These are phyloP conservation scores for Stipa capillata DNA, from an alignment of 176 grass and related monocot species.

Conservation along the genomic window DNA sequence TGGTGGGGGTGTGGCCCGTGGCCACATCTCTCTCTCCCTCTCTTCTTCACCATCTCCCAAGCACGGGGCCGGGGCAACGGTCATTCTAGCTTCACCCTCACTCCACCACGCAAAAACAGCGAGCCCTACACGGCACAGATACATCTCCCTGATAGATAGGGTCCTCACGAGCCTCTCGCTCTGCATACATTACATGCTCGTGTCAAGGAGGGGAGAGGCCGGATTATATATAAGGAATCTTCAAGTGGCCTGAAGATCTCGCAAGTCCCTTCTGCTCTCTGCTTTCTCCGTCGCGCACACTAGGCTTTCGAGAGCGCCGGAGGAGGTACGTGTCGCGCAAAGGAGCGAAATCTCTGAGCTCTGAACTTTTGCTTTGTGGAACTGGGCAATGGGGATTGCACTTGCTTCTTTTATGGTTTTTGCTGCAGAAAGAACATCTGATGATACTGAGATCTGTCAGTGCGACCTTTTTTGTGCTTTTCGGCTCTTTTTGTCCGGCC, in stretches of 20 bases:
- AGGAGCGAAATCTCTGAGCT: background rate
- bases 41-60: background rate
- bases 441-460: slow-evolving; percentile 8
- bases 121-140: background rate
- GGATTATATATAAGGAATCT: slow-evolving; percentile 38
- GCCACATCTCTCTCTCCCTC: background rate
- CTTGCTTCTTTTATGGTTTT: background rate
- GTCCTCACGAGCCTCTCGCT: background rate
- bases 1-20: background rate
- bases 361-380: slow-evolving; percentile 6
- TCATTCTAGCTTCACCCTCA: slow-evolving; percentile 25
- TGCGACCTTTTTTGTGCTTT: background rate
- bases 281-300: background rate
- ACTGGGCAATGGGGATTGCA: background rate
- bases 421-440: background rate
- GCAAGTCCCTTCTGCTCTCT: background rate
- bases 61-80: background rate
- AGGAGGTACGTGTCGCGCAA: slow-evolving; percentile 22
- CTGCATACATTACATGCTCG: background rate
- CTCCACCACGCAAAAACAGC: slow-evolving; percentile 6
- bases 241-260: background rate
- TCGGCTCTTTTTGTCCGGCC: background rate
- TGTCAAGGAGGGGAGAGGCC: background rate
- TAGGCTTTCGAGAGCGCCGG: slow-evolving; percentile 4
- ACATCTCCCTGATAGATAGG: background rate